Evolutionary conservation across 345 rosid genomes (phyloP).

Genomic region (Stellera chamaejasme): DNA sequence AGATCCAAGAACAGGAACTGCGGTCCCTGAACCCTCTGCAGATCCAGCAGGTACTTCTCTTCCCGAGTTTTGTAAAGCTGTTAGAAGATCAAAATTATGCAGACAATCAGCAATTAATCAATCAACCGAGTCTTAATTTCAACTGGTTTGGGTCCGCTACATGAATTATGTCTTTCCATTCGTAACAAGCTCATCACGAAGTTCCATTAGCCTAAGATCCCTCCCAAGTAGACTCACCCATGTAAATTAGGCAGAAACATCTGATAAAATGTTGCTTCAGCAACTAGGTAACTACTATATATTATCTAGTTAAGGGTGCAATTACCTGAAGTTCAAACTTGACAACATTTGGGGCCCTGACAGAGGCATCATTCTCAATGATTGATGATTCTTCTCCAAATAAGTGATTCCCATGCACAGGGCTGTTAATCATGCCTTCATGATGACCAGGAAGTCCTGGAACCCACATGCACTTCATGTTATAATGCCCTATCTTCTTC

Average conservation of each 20-base stretch:
- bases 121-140: no score
- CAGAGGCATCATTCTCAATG: slow-evolving; percentile 37
- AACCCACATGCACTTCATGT: slow-evolving; percentile 91
- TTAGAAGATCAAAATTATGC: background rate
- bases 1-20: slow-evolving; percentile 80
- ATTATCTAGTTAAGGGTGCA: no score
- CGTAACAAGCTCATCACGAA: no score
- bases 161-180: no score
- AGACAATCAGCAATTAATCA: no score
- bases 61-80: slow-evolving; percentile 82
- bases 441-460: slow-evolving; percentile 43
- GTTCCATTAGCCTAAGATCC: no score
- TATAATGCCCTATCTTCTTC: slow-evolving; percentile 90
- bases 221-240: no score
- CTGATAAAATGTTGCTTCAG: no score
- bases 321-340: slow-evolving; percentile 90
- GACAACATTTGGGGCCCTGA: slow-evolving; percentile 49
- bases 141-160: no score
- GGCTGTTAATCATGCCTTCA: slow-evolving; percentile 58
- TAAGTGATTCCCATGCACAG: slow-evolving; percentile 34
- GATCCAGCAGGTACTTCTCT: slow-evolving; percentile 72
- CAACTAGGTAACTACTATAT: no score
- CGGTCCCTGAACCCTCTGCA: slow-evolving; percentile 70
- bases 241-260: no score
- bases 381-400: slow-evolving; percentile 62